Conservation (phyloP, 1,139 yeast species). For the Nakaseomyces uthaithaninus region DNA sequence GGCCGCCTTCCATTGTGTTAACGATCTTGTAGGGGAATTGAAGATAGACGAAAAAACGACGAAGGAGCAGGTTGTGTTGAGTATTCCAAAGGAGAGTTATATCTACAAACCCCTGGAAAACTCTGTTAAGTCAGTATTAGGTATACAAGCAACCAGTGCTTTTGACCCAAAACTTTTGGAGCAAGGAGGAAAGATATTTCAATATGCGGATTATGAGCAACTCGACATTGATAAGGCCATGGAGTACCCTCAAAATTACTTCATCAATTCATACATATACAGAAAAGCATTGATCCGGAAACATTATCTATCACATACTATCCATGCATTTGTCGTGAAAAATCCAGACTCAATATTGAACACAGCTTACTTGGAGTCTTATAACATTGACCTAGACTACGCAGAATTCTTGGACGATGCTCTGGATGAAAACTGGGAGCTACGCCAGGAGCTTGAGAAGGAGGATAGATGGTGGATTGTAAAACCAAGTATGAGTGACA, state of each 20-base stretch:
- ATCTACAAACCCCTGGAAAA: slow-evolving; percentile 47
- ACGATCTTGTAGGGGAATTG: slow-evolving; percentile 51
- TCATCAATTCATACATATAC: slow-evolving; percentile 74
- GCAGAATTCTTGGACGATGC: slow-evolving; percentile 94
- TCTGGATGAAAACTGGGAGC: slow-evolving; percentile 82
- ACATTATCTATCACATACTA: slow-evolving; percentile 75
- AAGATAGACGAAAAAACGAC: slow-evolving; percentile 7
- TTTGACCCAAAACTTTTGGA: slow-evolving; percentile 11
- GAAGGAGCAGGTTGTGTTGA: slow-evolving; percentile 15
- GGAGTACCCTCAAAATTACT: slow-evolving; percentile 41
- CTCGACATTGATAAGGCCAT: slow-evolving; percentile 54
- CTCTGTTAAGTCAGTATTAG: slow-evolving; percentile 35
- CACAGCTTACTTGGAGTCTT: slow-evolving; percentile 63
- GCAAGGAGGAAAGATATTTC: slow-evolving; percentile 41
- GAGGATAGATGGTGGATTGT: slow-evolving; percentile 74
- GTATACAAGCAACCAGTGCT: slow-evolving; percentile 15
- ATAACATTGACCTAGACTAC: slow-evolving; percentile 81
- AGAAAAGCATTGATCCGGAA: slow-evolving; percentile 84
- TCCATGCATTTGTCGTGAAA: slow-evolving; percentile 64
- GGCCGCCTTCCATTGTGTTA: slow-evolving; percentile 58
- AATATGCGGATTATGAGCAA: slow-evolving; percentile 87
- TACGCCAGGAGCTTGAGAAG: slow-evolving; percentile 63
- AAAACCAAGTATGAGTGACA: slow-evolving; percentile 94
- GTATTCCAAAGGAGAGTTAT: slow-evolving; percentile 40
- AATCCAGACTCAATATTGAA: slow-evolving; percentile 58